Conservation (phyloP, 1,284 basidiomycete genomes). For the Salmacisia buchloeana region DNA sequence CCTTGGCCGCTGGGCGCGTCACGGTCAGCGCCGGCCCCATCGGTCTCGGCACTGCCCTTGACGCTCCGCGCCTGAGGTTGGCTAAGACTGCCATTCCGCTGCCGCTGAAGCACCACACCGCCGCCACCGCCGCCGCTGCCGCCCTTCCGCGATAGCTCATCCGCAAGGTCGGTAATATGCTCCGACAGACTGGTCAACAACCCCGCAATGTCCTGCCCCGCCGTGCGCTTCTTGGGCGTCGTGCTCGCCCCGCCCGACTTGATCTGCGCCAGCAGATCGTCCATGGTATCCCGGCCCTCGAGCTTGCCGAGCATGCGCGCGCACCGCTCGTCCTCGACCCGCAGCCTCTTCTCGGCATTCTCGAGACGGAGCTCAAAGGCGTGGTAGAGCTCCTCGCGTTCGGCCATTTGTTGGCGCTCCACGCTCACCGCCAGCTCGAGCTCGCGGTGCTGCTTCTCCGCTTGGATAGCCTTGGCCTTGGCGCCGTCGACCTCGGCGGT, state of each 20-base stretch:
- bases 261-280: constrained; percentile 46
- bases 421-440: constrained; percentile 33
- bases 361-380: constrained; percentile 36
- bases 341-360: constrained; percentile 35
- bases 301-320: constrained; percentile 44
- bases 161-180: constrained; percentile 30
- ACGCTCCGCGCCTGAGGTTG: neutral
- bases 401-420: constrained; percentile 34
- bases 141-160: constrained; percentile 8
- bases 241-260: constrained; percentile 29
- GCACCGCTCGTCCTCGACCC: constrained; percentile 43
- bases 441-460: constrained; percentile 19
- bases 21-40: neutral
- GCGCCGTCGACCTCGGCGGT: neutral
- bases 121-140: neutral
- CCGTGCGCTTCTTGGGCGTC: constrained; percentile 29
- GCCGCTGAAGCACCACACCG: neutral
- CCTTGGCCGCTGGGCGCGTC: constrained; percentile 7
- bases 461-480: neutral
- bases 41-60: neutral
- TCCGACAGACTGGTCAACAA: constrained; percentile 16
- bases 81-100: neutral
- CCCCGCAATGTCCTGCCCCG: constrained; percentile 24
- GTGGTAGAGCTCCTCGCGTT: constrained; percentile 35
- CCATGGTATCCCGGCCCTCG: constrained; percentile 49